Percentiles rank a stretch among this genome's conserved stretches.
Evolutionary conservation across 108 stramenopile species (phyloP).

Genomic region (Nitzschia palea): DNA sequence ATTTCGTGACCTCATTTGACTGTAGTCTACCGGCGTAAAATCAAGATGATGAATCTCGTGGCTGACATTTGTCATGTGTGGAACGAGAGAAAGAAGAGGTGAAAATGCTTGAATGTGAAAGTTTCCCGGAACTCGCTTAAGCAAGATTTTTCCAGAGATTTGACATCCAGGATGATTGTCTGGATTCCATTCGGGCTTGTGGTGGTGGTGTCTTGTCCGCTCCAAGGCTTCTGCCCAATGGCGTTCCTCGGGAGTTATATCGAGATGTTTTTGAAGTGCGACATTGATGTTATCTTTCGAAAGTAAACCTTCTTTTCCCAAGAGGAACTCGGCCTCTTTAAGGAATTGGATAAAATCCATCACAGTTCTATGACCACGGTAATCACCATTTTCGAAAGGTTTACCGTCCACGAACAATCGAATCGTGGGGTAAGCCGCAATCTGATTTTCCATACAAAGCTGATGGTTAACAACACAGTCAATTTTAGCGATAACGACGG

Average conservation of each 20-base stretch:
- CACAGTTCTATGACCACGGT: conserved; percentile 79
- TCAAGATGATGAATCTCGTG: conserved; percentile 87
- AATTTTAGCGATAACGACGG: conserved; percentile 68
- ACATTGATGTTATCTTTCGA: conserved; percentile 29
- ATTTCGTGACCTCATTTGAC: background rate
- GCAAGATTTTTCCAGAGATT: conserved; percentile 57
- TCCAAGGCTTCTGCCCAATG: conserved; percentile 56
- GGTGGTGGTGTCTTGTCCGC: conserved; percentile 33
- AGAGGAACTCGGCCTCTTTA: conserved; percentile 42
- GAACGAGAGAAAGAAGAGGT: conserved; percentile 78
- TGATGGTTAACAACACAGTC: conserved; percentile 84
- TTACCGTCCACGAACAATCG: conserved; percentile 77
- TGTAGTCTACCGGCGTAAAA: conserved; percentile 50
- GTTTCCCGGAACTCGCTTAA: conserved; percentile 94
- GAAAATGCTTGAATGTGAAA: conserved; percentile 91
- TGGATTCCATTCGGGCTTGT: conserved; percentile 18
- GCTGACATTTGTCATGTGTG: conserved; percentile 87
- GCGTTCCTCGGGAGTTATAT: conserved; percentile 50
- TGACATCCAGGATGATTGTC: conserved; percentile 83
- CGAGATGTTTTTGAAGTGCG: conserved; percentile 34
- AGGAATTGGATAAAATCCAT: conserved; percentile 65
- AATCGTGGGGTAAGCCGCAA: conserved; percentile 90
- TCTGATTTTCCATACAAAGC: conserved; percentile 72
- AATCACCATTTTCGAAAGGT: conserved; percentile 59
- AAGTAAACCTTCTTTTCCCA: conserved; percentile 30